Evolutionary conservation across 2,329 filamentous ascomycete species (phyloP).

Genomic region (Biscogniauxia sp.): DNA sequence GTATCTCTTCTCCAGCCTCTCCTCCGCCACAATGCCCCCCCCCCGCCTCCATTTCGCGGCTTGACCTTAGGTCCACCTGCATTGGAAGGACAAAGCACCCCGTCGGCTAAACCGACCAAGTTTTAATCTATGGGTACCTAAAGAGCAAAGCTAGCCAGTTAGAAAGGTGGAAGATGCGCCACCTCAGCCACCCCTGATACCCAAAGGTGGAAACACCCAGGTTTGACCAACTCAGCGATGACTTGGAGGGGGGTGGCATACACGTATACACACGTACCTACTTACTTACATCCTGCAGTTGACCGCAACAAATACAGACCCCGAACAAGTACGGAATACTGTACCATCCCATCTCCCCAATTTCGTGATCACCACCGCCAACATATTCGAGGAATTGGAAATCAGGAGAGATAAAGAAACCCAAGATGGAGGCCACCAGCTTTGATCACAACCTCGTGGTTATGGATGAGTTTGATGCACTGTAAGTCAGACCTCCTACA

Average conservation of each 20-base stretch:
- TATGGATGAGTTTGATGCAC: slow-evolving; percentile 54
- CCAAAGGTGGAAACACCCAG: not conserved
- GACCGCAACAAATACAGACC: not conserved
- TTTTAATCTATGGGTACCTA: no score
- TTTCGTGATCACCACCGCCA: not conserved
- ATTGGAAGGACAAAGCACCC: no score
- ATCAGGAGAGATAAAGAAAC: not conserved
- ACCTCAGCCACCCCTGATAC: not conserved
- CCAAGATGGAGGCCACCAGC: slow-evolving; percentile 27
- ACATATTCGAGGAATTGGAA: not conserved
- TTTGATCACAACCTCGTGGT: slow-evolving; percentile 42
- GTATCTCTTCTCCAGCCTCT: not conserved
- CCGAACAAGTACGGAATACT: not conserved
- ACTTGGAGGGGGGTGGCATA: not conserved
- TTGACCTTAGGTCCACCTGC: no score
- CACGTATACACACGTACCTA: not conserved
- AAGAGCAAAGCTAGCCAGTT: not conserved
- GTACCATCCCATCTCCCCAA: not conserved
- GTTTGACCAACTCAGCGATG: not conserved
- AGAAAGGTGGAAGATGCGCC: not conserved
- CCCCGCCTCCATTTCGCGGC: not conserved
- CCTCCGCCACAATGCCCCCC: not conserved
- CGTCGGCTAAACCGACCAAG: no score
- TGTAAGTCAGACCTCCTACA: slow-evolving; percentile 40
- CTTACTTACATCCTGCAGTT: not conserved